phyloP scores from a whole-genome alignment of 2,329 filamentous ascomycete species.

The Aspergillus fumigatus region DNA sequence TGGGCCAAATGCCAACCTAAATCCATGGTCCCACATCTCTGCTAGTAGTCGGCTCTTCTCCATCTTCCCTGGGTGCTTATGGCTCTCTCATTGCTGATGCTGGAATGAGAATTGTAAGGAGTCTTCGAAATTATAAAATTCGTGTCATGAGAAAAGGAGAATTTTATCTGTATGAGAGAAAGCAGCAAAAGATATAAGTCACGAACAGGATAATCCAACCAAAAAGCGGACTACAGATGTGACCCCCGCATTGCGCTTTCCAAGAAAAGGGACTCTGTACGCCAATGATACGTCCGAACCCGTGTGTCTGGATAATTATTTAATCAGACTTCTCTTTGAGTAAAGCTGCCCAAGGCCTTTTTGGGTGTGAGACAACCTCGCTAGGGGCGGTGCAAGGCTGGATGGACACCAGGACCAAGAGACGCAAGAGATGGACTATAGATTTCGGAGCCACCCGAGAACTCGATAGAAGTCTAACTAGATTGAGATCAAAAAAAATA shows the following conservation, averaged over 20 bases:
- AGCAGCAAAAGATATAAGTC: background rate
- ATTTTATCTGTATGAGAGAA: background rate
- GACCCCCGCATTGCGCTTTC: background rate
- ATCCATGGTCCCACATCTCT: background rate
- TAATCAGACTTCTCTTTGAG: background rate
- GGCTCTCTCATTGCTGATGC: background rate
- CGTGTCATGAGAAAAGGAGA: background rate
- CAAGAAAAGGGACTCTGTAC: background rate
- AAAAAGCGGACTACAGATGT: too few relatives aligned
- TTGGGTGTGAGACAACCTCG: background rate
- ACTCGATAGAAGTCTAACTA: background rate
- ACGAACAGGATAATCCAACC: background rate
- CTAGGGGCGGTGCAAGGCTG: background rate
- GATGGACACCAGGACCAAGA: background rate
- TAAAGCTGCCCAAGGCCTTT: background rate
- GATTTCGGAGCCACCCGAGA: background rate
- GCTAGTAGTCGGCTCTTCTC: too few relatives aligned
- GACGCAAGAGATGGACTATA: background rate
- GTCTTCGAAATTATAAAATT: background rate
- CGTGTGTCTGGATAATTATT: background rate
- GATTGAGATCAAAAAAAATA: background rate
- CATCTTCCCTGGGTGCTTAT: too few relatives aligned
- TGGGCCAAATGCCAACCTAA: background rate
- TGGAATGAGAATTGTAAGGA: background rate
- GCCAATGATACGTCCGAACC: background rate